These are phyloP conservation scores for Dothistroma septosporum DNA, from an alignment of 2,329 filamentous ascomycete species.

Conservation along the genomic window DNA sequence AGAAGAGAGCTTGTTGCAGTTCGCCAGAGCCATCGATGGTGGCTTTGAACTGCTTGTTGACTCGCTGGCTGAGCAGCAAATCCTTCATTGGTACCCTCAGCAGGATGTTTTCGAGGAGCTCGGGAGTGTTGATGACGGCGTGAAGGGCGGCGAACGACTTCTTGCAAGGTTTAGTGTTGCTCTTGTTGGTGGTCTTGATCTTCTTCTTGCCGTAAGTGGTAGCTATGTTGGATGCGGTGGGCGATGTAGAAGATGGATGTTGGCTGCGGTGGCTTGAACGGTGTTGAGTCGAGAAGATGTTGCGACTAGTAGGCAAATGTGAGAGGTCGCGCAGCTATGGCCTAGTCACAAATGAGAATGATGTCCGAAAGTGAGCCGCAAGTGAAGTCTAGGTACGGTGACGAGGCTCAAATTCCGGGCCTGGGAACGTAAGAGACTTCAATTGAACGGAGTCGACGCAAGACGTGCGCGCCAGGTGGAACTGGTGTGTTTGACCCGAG, in stretches of 20 bases:
- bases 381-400: too few relatives aligned
- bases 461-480: too few relatives aligned
- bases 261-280: background rate
- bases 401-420: too few relatives aligned
- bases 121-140: constrained; percentile 1
- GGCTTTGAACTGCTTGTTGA: constrained; percentile 7
- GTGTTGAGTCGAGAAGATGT: too few relatives aligned
- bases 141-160: background rate
- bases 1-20: constrained; percentile 2
- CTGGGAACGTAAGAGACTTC: too few relatives aligned
- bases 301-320: too few relatives aligned
- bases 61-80: constrained; percentile 6
- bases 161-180: background rate
- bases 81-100: background rate
- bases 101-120: constrained; percentile 10
- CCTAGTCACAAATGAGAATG: too few relatives aligned
- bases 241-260: background rate
- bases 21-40: constrained; percentile 1
- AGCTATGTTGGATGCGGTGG: background rate
- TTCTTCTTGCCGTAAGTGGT: too few relatives aligned
- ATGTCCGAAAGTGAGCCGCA: too few relatives aligned
- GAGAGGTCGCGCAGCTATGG: too few relatives aligned
- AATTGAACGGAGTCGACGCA: too few relatives aligned
- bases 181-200: background rate
- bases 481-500: too few relatives aligned